Percentiles rank a stretch among this genome's conserved stretches.
phyloP scores from a whole-genome alignment of 1,284 basidiomycete species.

The Malassezia brasiliensis region DNA sequence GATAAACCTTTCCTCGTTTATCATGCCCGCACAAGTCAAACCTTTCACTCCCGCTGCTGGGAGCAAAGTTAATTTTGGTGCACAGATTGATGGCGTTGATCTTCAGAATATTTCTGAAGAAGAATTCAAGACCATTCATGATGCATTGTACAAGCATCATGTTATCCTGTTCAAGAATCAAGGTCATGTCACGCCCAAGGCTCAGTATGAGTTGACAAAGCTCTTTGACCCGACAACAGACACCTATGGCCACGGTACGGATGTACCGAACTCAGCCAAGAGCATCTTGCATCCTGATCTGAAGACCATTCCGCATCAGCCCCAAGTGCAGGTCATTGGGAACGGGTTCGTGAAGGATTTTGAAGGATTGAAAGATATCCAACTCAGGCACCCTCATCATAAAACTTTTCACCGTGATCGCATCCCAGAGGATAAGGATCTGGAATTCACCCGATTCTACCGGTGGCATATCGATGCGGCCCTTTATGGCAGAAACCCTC shows the following conservation, averaged over 20 bases:
- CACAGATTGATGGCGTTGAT: neutral
- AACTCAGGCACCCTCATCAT: constrained; percentile 67
- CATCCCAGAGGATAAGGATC: constrained; percentile 64
- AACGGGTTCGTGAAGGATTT: constrained; percentile 28
- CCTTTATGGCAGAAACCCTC: constrained; percentile 66
- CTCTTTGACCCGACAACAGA: constrained; percentile 4
- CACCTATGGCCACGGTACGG: constrained; percentile 10
- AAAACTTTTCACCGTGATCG: constrained; percentile 77
- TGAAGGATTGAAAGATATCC: constrained; percentile 19
- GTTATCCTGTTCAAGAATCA: constrained; percentile 7
- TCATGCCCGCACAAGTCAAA: neutral
- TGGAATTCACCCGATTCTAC: constrained; percentile 72
- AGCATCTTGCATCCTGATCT: constrained; percentile 47
- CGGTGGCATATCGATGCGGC: constrained; percentile 77
- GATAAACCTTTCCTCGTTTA: neutral
- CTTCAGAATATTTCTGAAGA: constrained; percentile 1
- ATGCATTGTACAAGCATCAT: constrained; percentile 10
- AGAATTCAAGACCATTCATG: constrained; percentile 5
- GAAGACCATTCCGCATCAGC: constrained; percentile 44
- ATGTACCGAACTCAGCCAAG: constrained; percentile 1
- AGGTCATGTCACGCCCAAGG: constrained; percentile 9
- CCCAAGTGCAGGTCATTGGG: constrained; percentile 49
- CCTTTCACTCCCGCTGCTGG: neutral
- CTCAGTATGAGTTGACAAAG: constrained; percentile 7
- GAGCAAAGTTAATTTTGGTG: neutral